Conservation (phyloP, 805 yeast species). For the Debaryomyces tyrocola region DNA sequence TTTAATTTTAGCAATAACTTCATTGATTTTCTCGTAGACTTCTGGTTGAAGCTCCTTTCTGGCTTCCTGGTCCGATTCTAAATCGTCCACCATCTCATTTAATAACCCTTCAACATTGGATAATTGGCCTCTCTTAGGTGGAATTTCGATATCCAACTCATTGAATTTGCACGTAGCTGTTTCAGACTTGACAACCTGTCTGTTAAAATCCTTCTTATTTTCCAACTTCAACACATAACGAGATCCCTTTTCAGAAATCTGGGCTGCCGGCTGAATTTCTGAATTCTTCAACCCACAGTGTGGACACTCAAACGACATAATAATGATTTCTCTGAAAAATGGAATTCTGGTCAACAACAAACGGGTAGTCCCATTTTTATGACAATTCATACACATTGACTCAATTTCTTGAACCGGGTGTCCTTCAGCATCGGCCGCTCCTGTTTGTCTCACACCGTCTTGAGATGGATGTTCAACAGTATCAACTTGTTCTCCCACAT, state of each 20-base stretch:
- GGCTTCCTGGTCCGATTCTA: constrained; percentile 75
- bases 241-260: constrained; percentile 85
- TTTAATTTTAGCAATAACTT: constrained; percentile 60
- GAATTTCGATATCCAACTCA: constrained; percentile 90
- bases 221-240: constrained; percentile 71
- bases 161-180: constrained; percentile 75
- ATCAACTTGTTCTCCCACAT: constrained; percentile 44
- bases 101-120: constrained; percentile 91
- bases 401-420: constrained; percentile 95
- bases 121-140: constrained; percentile 90
- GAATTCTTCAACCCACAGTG: constrained; percentile 91
- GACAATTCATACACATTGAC: constrained; percentile 95
- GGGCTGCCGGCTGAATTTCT: constrained; percentile 95
- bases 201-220: constrained; percentile 67
- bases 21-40: constrained; percentile 70
- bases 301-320: constrained; percentile 95
- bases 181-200: constrained; percentile 92
- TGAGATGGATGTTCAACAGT: constrained; percentile 20
- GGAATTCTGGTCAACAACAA: constrained; percentile 88
- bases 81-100: constrained; percentile 78
- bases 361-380: constrained; percentile 79
- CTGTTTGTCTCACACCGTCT: constrained; percentile 54
- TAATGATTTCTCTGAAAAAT: constrained; percentile 81
- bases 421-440: constrained; percentile 81
- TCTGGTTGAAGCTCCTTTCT: constrained; percentile 77